Evolutionary conservation across 352 stramenopile genomes (phyloP).

Genomic region (Peronosclerospora sorghi): DNA sequence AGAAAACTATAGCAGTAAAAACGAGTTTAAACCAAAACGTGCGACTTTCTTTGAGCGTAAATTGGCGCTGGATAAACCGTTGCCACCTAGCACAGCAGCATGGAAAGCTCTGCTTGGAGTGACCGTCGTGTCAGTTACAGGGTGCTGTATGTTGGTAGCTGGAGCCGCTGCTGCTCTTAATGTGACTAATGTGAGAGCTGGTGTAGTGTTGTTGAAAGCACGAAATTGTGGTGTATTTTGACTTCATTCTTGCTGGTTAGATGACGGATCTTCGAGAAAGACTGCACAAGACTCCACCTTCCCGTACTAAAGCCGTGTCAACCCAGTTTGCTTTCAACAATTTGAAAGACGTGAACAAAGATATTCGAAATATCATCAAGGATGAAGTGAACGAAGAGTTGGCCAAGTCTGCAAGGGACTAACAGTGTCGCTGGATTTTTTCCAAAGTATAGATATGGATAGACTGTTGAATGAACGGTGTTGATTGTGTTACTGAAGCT

Average conservation of each 20-base stretch:
- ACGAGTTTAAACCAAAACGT: slow-evolving; percentile 15
- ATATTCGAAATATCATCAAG: slow-evolving; percentile 7
- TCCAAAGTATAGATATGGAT: too few species aligned
- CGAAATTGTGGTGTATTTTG: slow-evolving; percentile 3
- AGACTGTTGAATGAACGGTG: too few species aligned
- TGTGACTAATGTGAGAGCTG: slow-evolving; percentile 27
- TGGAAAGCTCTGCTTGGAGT: slow-evolving; percentile 38
- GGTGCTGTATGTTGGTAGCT: slow-evolving; percentile 27
- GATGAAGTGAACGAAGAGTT: slow-evolving; percentile 10
- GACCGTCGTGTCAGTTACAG: slow-evolving; percentile 32
- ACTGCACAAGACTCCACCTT: slow-evolving; percentile 21
- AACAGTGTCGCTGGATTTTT: background rate
- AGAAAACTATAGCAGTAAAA: slow-evolving; percentile 8
- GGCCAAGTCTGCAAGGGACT: slow-evolving; percentile 3
- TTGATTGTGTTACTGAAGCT: too few species aligned
- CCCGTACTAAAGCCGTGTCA: slow-evolving; percentile 5
- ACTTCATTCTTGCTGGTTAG: slow-evolving; percentile 9
- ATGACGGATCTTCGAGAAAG: slow-evolving; percentile 28
- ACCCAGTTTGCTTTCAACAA: slow-evolving; percentile 19
- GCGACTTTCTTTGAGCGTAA: slow-evolving; percentile 28
- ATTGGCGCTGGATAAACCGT: slow-evolving; percentile 28
- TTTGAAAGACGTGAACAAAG: slow-evolving; percentile 11
- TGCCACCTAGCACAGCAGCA: slow-evolving; percentile 22
- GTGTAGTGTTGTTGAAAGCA: background rate
- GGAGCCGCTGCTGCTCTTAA: slow-evolving; percentile 22